Conservation (phyloP, 2,329 filamentous ascomycete species). For the Blastomyces silverae region DNA sequence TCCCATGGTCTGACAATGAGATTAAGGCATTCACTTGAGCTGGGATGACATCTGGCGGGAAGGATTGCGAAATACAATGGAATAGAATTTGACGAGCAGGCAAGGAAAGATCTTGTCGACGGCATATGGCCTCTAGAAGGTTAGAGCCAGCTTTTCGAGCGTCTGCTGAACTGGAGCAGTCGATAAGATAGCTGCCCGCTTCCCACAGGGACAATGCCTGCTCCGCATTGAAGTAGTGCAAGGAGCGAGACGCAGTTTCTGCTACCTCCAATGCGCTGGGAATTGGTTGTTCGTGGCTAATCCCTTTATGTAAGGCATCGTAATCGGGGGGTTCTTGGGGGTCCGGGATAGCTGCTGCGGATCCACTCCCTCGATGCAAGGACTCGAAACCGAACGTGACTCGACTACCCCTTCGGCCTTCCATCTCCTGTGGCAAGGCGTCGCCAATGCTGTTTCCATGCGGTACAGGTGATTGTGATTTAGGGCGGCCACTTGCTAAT, state of each 20-base stretch:
- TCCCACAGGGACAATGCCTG: slow-evolving; percentile 39
- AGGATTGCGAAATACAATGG: slow-evolving; percentile 32
- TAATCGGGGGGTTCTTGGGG: slow-evolving; percentile 34
- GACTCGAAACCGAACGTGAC: slow-evolving; percentile 34
- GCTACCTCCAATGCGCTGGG: slow-evolving; percentile 37
- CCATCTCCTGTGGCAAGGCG: slow-evolving; percentile 28
- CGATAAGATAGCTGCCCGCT: slow-evolving; percentile 35
- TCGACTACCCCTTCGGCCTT: slow-evolving; percentile 32
- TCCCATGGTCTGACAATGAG: slow-evolving; percentile 39
- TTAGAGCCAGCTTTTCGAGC: slow-evolving; percentile 33
- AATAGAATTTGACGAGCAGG: slow-evolving; percentile 32
- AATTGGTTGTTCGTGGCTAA: slow-evolving; percentile 33
- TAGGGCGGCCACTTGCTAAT: slow-evolving; percentile 36
- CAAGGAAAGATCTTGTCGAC: slow-evolving; percentile 37
- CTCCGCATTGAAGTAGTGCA: slow-evolving; percentile 36
- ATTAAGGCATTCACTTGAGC: slow-evolving; percentile 37
- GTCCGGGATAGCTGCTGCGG: slow-evolving; percentile 33
- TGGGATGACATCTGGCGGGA: slow-evolving; percentile 35
- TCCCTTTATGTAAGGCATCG: slow-evolving; percentile 32
- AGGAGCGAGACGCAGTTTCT: slow-evolving; percentile 30
- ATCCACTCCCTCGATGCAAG: slow-evolving; percentile 39
- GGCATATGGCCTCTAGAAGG: slow-evolving; percentile 34
- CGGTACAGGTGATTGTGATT: slow-evolving; percentile 35
- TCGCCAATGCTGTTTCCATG: slow-evolving; percentile 30
- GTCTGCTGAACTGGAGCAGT: slow-evolving; percentile 32